phyloP scores from a whole-genome alignment of 495 filamentous ascomycete species.

The Podospora australis region DNA sequence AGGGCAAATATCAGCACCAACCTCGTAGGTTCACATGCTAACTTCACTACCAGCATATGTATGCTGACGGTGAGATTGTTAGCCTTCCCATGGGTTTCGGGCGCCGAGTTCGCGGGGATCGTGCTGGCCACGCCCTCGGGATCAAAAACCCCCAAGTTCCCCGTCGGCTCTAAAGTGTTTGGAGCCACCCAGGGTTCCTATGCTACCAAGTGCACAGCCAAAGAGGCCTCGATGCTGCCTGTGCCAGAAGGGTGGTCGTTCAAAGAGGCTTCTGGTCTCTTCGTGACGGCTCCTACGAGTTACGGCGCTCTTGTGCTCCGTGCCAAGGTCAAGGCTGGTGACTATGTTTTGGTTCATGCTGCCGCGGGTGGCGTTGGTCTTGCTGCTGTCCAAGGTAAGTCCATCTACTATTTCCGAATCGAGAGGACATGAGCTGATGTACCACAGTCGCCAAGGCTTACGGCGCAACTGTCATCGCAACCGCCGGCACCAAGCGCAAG shows the following conservation, averaged over 20 bases:
- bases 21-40: constrained; percentile 32
- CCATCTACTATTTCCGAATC: background rate
- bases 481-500: constrained; percentile 72
- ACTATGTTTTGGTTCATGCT: constrained; percentile 87
- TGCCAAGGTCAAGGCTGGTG: constrained; percentile 68
- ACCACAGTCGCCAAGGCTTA: constrained; percentile 69
- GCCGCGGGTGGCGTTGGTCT: constrained; percentile 89
- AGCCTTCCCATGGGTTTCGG: constrained; percentile 78
- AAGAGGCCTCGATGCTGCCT: constrained; percentile 60
- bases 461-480: constrained; percentile 85
- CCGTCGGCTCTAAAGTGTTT: constrained; percentile 76
- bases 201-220: constrained; percentile 63
- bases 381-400: constrained; percentile 70
- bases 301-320: constrained; percentile 79
- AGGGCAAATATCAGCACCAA: constrained; percentile 65
- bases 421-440: background rate
- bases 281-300: constrained; percentile 85
- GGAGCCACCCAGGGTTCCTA: constrained; percentile 83
- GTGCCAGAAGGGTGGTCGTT: constrained; percentile 77
- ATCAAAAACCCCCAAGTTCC: constrained; percentile 43
- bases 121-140: constrained; percentile 58
- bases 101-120: constrained; percentile 78
- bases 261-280: constrained; percentile 78
- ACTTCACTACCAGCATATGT: background rate
- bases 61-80: constrained; percentile 12